Conservation (phyloP, 164 flowering plant genomes). For the Dillenia suffruticosa region DNA sequence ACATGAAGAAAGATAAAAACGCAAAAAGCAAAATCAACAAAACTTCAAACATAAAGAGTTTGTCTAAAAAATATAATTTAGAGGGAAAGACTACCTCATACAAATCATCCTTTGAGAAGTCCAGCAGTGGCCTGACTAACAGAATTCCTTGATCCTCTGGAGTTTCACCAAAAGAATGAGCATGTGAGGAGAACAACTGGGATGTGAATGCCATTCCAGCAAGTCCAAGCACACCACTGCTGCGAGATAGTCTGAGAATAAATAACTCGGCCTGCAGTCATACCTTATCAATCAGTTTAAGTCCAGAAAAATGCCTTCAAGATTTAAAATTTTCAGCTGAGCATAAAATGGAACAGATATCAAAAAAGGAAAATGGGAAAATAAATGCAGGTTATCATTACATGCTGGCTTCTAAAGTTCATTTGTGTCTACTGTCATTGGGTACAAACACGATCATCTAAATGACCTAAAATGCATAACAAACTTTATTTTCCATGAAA, state of each 20-base stretch:
- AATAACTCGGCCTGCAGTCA: slow-evolving; percentile 87
- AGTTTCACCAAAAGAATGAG: slow-evolving; percentile 22
- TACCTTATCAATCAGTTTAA: slow-evolving; percentile 9
- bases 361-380: not conserved
- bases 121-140: slow-evolving; percentile 72
- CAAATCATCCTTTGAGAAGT: slow-evolving; percentile 76
- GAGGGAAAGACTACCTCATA: slow-evolving; percentile 41
- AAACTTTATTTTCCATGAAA: too few relatives aligned
- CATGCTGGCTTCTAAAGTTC: not conserved
- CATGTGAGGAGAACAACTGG: slow-evolving; percentile 45
- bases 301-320: not conserved
- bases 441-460: too few relatives aligned
- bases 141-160: slow-evolving; percentile 40
- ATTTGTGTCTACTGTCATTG: too few relatives aligned
- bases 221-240: slow-evolving; percentile 91
- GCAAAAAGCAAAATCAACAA: too few relatives aligned
- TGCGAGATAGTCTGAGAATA: slow-evolving; percentile 77
- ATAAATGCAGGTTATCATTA: not conserved
- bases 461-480: too few relatives aligned
- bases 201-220: slow-evolving; percentile 87
- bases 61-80: not conserved
- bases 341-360: not conserved
- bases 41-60: not conserved
- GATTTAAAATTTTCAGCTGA: not conserved
- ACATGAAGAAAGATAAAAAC: too few relatives aligned